Conservation (phyloP, 2,329 filamentous ascomycete genomes). For the Penicillium palitans region DNA sequence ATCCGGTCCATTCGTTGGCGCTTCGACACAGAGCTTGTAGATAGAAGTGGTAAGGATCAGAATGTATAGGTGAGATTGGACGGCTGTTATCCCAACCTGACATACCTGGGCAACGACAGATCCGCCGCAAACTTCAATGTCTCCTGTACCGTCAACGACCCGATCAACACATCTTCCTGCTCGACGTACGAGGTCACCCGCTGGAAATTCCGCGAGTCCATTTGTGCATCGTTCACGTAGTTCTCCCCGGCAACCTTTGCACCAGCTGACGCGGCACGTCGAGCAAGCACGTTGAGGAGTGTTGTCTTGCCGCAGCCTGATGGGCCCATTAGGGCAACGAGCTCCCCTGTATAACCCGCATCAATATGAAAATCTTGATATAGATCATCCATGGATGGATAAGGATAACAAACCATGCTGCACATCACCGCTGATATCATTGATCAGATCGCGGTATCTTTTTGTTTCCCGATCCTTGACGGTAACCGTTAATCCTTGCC, state of each 20-base stretch:
- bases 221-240: constrained; percentile 62
- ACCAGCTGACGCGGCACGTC: constrained; percentile 56
- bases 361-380: not conserved
- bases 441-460: constrained; percentile 62
- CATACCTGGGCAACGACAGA: constrained; percentile 59
- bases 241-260: constrained; percentile 56
- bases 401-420: constrained; percentile 54
- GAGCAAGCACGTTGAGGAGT: constrained; percentile 75
- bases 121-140: constrained; percentile 76
- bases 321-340: constrained; percentile 81
- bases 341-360: constrained; percentile 55
- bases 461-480: constrained; percentile 72
- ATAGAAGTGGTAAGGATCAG: constrained; percentile 7
- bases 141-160: constrained; percentile 75
- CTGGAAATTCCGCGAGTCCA: constrained; percentile 59
- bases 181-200: constrained; percentile 76
- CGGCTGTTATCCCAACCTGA: not conserved
- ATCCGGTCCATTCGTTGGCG: constrained; percentile 64
- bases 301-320: constrained; percentile 77
- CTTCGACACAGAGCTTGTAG: constrained; percentile 51
- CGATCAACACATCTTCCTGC: constrained; percentile 82
- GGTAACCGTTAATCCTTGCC: constrained; percentile 66
- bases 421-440: constrained; percentile 63
- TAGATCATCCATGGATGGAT: not conserved
- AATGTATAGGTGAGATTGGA: not conserved